Evolutionary conservation across 208 protist genomes (phyloP), one percentile per base, ranked within the genome.

Genomic region (Acanthamoeba triangularis): DNA sequence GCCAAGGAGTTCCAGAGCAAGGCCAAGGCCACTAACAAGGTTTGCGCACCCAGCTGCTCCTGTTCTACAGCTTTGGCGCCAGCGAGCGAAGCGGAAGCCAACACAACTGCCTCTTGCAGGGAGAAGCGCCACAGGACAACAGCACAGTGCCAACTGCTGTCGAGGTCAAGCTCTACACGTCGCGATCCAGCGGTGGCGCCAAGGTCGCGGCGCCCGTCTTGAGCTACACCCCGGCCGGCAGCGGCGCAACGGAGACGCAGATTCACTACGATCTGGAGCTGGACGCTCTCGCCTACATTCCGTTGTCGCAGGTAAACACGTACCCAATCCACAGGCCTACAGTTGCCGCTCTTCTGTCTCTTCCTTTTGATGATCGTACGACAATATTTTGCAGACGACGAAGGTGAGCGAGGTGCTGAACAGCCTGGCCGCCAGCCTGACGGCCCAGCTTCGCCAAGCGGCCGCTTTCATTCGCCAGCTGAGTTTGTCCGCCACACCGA

Each of bases 101-200:
- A 65, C 25, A 65, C 25, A 65, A 65, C 14, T 65, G 14, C 14
- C 23, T 28, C n/a, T 69, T 69, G 1, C n/a, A 69, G 63, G 63
- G 63, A 35, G 63, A 72, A 16, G n/a, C 69, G 2, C 18, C 61
- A 30, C 44, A 85, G 44, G 78, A 85, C 47, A 18, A 10, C 25
- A 41, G 3, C 30, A 35, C 69, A 25, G 14, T n/a, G 18, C 47
- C 47, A 2, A 56, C 44, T 13, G 78, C 78, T 23, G 28, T 85
- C 8, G 78, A 85, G 47, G 47, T 85, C 25, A 85, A 85, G 78
- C 37, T 85, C 78, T 85, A 61, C 78, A 85, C 78, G 37, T 59
- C 78, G 37, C 35, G 78, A 11, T 85, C 78, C 20, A 25, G 61
- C 61, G 47, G 16, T 35, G 25, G 25, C 78, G 44, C 35, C 28